Conservation (phyloP, 176 grass and related monocot genomes). For the Zea mays region Zm-B73-REFERENCE-NAM-5.0 NC_050096.1:229271501-229272000, state of each 20-base stretch:
- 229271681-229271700: conserved; percentile 30
- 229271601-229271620: not conserved
- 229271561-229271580: not conserved
- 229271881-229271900: not conserved
- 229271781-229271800: not conserved
- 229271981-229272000: conserved; percentile 24
- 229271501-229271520: not conserved
- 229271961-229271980: conserved; percentile 26
- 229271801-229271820: conserved; percentile 8
- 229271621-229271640: not conserved
- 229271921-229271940: not conserved
- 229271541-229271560: not conserved
- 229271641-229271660: not conserved
- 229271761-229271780: not conserved
- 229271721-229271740: not conserved
- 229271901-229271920: not conserved
- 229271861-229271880: too few species aligned
- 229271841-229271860: conserved; percentile 18
- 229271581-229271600: not conserved
- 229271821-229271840: conserved; percentile 36
- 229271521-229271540: not conserved
- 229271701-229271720: conserved; percentile 21
- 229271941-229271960: not conserved
- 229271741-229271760: not conserved
- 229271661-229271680: not conserved